Percentiles rank a stretch among this genome's conserved stretches.
phyloP scores from a whole-genome alignment of 768 basidiomycete species.

The Boletus sp. region DNA sequence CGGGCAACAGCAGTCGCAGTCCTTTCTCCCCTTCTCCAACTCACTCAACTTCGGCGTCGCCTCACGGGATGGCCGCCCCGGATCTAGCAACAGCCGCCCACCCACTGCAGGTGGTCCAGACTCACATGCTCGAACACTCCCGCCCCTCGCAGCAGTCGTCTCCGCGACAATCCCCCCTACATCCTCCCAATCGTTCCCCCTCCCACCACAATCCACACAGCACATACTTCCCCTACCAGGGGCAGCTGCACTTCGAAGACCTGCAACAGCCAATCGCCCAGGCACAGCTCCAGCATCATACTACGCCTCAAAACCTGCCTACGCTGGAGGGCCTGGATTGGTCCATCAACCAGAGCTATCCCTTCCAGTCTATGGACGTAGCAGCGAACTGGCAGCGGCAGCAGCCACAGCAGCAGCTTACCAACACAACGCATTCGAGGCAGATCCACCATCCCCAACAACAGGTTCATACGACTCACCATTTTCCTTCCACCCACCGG shows the following conservation, averaged over 20 bases:
- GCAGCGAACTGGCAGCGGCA: slow-evolving; percentile 38
- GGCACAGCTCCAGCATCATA: slow-evolving; percentile 70
- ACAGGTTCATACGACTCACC: slow-evolving; percentile 55
- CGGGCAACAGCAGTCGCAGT: slow-evolving; percentile 52
- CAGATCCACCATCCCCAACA: slow-evolving; percentile 32
- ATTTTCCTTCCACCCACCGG: slow-evolving; percentile 77
- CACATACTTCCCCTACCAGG: slow-evolving; percentile 59
- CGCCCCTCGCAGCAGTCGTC: slow-evolving; percentile 75
- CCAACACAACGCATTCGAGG: slow-evolving; percentile 29
- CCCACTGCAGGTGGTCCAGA: slow-evolving; percentile 50
- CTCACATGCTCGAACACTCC: slow-evolving; percentile 53
- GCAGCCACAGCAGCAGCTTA: slow-evolving; percentile 30
- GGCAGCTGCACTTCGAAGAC: slow-evolving; percentile 53
- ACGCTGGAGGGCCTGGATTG: slow-evolving; percentile 52
- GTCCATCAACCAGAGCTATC: slow-evolving; percentile 47
- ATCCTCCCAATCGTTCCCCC: slow-evolving; percentile 39
- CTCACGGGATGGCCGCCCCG: slow-evolving; percentile 42
- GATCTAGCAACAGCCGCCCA: slow-evolving; percentile 51
- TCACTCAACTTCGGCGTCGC: slow-evolving; percentile 46
- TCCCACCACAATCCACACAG: slow-evolving; percentile 43
- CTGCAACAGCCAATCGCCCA: slow-evolving; percentile 61
- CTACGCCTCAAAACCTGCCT: slow-evolving; percentile 49
- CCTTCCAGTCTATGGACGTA: slow-evolving; percentile 40
- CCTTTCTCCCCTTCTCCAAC: slow-evolving; percentile 63
- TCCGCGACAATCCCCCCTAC: slow-evolving; percentile 60